Percentiles rank a stretch among this genome's conserved stretches.
Evolutionary conservation across 1,139 yeast species (phyloP).

Genomic region (Magnusiomyces magnusii): DNA sequence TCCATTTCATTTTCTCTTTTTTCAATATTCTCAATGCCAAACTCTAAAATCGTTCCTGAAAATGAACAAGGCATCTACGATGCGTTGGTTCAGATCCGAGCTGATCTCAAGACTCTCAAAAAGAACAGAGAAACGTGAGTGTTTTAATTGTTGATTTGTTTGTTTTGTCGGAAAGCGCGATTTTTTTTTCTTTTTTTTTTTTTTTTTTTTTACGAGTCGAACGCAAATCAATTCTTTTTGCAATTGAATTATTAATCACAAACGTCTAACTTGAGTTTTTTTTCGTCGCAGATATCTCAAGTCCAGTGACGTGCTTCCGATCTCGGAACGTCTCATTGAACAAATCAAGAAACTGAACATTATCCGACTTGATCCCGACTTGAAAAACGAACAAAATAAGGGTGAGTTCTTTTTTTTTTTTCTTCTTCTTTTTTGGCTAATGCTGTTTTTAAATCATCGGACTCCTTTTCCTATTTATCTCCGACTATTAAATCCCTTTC

Average conservation of each 20-base stretch:
- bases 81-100: conserved; percentile 37
- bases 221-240: no score
- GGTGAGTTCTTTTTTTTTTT: not conserved
- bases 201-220: no score
- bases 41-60: conserved; percentile 25
- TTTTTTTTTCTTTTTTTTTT: no score
- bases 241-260: no score
- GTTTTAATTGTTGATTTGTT: no score
- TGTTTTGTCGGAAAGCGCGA: no score
- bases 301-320: conserved; percentile 43
- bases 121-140: conserved; percentile 42
- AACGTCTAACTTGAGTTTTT: not conserved
- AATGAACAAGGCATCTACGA: conserved; percentile 42
- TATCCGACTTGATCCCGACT: conserved; percentile 27
- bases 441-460: no score
- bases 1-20: not conserved
- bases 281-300: conserved; percentile 35
- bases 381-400: conserved; percentile 20
- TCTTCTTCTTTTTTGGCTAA: not conserved
- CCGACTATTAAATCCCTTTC: no score
- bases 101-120: conserved; percentile 40
- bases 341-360: conserved; percentile 30
- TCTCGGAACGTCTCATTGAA: conserved; percentile 37
- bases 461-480: no score
- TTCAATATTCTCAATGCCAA: not conserved